phyloP scores from a whole-genome alignment of 2,329 filamentous ascomycete species.

The Phaeosphaeria sp. region DNA sequence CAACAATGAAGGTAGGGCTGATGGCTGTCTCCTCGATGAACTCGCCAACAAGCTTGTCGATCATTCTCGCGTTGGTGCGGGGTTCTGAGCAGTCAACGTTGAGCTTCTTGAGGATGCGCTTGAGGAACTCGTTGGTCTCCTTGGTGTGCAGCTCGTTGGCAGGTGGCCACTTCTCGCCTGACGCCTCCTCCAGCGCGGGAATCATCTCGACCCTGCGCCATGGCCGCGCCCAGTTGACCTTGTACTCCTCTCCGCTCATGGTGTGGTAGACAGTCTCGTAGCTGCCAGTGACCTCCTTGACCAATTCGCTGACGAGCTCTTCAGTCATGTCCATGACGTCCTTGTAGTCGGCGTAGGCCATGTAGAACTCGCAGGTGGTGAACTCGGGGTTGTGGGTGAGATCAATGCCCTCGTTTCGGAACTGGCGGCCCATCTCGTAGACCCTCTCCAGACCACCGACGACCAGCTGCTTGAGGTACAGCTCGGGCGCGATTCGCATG shows the following conservation, averaged over 20 bases:
- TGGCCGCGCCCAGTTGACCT: slow-evolving; percentile 94
- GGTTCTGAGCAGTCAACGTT: slow-evolving; percentile 90
- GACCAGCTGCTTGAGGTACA: slow-evolving; percentile 95
- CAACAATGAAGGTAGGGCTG: slow-evolving; percentile 90
- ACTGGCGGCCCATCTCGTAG: slow-evolving; percentile 94
- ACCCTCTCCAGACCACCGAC: slow-evolving; percentile 94
- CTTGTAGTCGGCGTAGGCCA: slow-evolving; percentile 72
- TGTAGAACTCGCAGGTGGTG: slow-evolving; percentile 97
- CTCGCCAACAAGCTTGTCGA: slow-evolving; percentile 91
- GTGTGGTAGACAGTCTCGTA: slow-evolving; percentile 88
- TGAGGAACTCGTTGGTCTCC: slow-evolving; percentile 87
- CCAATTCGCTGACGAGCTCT: slow-evolving; percentile 87
- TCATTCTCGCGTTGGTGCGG: slow-evolving; percentile 92
- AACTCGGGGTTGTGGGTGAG: slow-evolving; percentile 98
- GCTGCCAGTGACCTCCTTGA: slow-evolving; percentile 85
- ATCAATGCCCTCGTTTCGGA: slow-evolving; percentile 91
- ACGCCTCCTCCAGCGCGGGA: slow-evolving; percentile 84
- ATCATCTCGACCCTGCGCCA: slow-evolving; percentile 98
- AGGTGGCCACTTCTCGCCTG: slow-evolving; percentile 91
- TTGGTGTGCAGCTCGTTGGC: slow-evolving; percentile 87
- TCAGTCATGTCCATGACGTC: slow-evolving; percentile 92
- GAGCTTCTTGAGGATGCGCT: slow-evolving; percentile 79
- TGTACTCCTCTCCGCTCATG: slow-evolving; percentile 82
- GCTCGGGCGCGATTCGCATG: slow-evolving; percentile 91
- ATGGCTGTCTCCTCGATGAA: slow-evolving; percentile 94